phyloP scores from a whole-genome alignment of 2,329 filamentous ascomycete genomes.

The Colletotrichum phormii region DNA sequence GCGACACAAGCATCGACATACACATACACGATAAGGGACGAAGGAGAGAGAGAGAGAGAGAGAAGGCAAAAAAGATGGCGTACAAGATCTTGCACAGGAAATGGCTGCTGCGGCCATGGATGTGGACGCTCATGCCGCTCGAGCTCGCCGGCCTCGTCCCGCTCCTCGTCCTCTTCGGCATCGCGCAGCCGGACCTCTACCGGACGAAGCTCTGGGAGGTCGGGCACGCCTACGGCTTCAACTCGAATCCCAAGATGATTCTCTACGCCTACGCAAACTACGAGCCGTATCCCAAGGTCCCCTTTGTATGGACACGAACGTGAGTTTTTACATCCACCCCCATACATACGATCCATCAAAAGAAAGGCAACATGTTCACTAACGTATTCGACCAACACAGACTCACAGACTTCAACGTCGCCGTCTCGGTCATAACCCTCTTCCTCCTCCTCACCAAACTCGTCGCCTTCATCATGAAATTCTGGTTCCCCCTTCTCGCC shows the following conservation, averaged over 20 bases:
- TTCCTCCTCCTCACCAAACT: slow-evolving; percentile 81
- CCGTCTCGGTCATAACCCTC: slow-evolving; percentile 79
- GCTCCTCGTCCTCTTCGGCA: slow-evolving; percentile 75
- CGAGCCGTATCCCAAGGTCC: slow-evolving; percentile 68
- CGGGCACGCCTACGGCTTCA: slow-evolving; percentile 77
- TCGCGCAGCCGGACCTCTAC: slow-evolving; percentile 79
- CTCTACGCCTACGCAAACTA: slow-evolving; percentile 82
- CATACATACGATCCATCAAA: too few species aligned
- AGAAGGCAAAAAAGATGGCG: slow-evolving; percentile 44
- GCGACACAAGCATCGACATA: not conserved
- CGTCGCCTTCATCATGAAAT: slow-evolving; percentile 76
- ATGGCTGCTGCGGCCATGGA: slow-evolving; percentile 68
- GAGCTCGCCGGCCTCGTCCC: slow-evolving; percentile 76
- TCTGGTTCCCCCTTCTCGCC: slow-evolving; percentile 76
- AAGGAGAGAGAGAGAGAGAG: too few species aligned
- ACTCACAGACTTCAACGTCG: slow-evolving; percentile 80
- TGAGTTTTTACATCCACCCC: slow-evolving; percentile 48
- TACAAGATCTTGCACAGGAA: slow-evolving; percentile 70
- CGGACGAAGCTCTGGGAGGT: slow-evolving; percentile 79
- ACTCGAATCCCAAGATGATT: slow-evolving; percentile 77
- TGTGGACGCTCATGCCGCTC: slow-evolving; percentile 72
- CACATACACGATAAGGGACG: not conserved
- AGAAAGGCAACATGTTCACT: not conserved
- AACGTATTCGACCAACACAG: slow-evolving; percentile 54
- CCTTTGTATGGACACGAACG: slow-evolving; percentile 80